Evolutionary conservation across 371 early-diverging fungal species (phyloP), one percentile per base, ranked within the genome.

Genomic region (Zychaea mexicana): DNA sequence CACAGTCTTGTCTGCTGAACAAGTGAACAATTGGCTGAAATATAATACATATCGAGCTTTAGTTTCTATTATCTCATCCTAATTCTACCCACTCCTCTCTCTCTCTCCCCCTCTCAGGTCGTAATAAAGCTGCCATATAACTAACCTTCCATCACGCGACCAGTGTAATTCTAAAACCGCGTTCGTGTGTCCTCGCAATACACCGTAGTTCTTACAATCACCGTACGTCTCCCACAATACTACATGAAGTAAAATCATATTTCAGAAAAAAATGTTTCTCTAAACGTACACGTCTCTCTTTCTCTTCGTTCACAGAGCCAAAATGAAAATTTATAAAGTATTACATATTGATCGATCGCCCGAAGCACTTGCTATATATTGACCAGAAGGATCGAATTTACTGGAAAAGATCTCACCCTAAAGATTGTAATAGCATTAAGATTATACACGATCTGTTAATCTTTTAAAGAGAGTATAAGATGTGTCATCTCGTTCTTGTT

Each of bases 211-310:
- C 57, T 77, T 71, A 69, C 94, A 90, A 36, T 95, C 96, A 12
- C 95, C 94, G 70, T 92, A 93, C 2, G 94, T 92, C 67, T 94
- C 92, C 98, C 97, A 98, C 42, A 98, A 74, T 57, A 92, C 92
- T 92, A 80, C 52, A 12, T 12, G n/a, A 42, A 42, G n/a, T 42
- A n/a, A n/a, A n/a, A n/a, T n/a, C n/a, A n/a, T 2, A 36, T 10
- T 36, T 10, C 8, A 36, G 15, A 10, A 36, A 36, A 36, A 8
- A 0, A 15, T 2, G 10, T 36, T 36, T 36, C 15, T 2, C 36
- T 2, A 36, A 10, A 8, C 36, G 15, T 36, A 17, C 19, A 22
- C n/a, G 10, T 24, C 22, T 24, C n/a, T 2, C 49, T 22, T 24
- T 24, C 22, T 24, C 24, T 22, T n/a, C n/a, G n/a, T n/a, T n/a